Evolutionary conservation across 2,329 filamentous ascomycete species (phyloP).

Genomic region (Tothia fuscella): DNA sequence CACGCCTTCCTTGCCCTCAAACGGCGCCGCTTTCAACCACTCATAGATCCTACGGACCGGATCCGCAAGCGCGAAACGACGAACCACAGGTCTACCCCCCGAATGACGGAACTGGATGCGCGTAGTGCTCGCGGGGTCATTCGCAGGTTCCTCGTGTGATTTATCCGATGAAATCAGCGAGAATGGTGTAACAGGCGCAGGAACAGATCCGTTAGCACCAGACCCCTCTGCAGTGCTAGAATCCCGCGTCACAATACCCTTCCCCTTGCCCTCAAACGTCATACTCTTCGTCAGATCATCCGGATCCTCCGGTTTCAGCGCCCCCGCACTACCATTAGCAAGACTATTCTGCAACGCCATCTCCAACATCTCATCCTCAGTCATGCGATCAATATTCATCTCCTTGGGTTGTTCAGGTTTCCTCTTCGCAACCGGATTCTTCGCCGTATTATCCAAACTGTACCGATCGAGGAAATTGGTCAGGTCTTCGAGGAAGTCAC

Average conservation of each 20-base stretch:
- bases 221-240: conserved; percentile 12
- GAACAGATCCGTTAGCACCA: conserved; percentile 15
- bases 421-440: conserved; percentile 79
- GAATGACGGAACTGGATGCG: conserved; percentile 88
- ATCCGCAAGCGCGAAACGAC: conserved; percentile 69
- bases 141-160: conserved; percentile 67
- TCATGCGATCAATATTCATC: conserved; percentile 76
- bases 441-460: conserved; percentile 74
- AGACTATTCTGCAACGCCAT: conserved; percentile 87
- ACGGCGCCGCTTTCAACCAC: conserved; percentile 83
- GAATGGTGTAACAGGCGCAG: conserved; percentile 38
- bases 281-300: conserved; percentile 70
- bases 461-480: conserved; percentile 97
- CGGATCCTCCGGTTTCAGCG: conserved; percentile 58
- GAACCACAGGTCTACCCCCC: conserved; percentile 71
- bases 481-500: conserved; percentile 81
- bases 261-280: conserved; percentile 39
- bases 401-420: conserved; percentile 58
- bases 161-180: conserved; percentile 56
- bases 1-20: conserved; percentile 66
- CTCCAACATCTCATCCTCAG: conserved; percentile 93
- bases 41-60: conserved; percentile 78
- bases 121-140: conserved; percentile 60
- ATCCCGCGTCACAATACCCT: conserved; percentile 20
- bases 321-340: conserved; percentile 32